Conservation (phyloP, 257 asterid genomes). For the Misopates orontium region DNA sequence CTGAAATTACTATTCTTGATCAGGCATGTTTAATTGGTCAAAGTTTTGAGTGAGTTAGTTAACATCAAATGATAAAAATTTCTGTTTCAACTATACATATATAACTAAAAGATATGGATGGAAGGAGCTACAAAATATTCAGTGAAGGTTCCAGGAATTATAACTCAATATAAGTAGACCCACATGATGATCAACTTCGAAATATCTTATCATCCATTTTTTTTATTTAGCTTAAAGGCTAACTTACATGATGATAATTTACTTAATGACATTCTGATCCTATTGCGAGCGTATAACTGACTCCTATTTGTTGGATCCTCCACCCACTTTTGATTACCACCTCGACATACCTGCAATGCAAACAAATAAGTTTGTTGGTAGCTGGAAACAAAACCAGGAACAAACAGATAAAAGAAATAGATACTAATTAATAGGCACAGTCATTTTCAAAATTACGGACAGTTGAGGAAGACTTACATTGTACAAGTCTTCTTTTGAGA, state of each 20-base stretch:
- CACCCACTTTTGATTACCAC: conserved; percentile 74
- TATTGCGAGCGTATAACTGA: conserved; percentile 72
- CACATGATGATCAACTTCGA: conserved; percentile 8
- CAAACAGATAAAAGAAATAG: conserved; percentile 5
- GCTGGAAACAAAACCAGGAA: conserved; percentile 25
- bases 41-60: conserved; percentile 6
- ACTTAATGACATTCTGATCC: conserved; percentile 74
- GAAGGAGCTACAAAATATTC: conserved; percentile 8
- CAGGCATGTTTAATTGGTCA: not conserved
- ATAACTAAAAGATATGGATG: not conserved
- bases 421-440: not conserved
- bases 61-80: conserved; percentile 20
- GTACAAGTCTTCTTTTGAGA: conserved; percentile 84
- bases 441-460: conserved; percentile 4
- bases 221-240: conserved; percentile 13
- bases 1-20: conserved; percentile 7
- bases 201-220: conserved; percentile 6
- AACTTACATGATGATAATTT: conserved; percentile 60
- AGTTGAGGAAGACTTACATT: conserved; percentile 48
- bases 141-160: not conserved
- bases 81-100: not conserved
- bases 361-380: conserved; percentile 15
- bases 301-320: conserved; percentile 93
- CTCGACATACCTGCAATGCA: conserved; percentile 66
- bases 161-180: not conserved